Evolutionary conservation across 1,284 basidiomycete species (phyloP), one percentile per base, ranked within the genome.

Genomic region (Leccinum angustisporum): DNA sequence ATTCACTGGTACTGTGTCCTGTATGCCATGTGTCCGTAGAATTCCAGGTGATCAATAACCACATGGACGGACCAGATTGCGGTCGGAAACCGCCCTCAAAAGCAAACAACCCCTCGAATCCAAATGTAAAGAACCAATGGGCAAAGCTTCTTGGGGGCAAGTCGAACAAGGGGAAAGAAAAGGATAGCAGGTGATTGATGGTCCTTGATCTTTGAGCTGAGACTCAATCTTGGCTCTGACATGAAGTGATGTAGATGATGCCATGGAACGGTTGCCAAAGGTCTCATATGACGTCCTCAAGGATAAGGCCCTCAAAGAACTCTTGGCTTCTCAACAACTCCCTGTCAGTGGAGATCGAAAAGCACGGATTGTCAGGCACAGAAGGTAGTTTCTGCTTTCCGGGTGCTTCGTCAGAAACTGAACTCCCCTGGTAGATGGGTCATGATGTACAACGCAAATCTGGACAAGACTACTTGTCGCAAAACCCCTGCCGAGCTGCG

Each of bases 401-500:
- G 25, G n/a, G 11, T 57, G 34, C 16, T 38, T 36, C 38, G 40
- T 8, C 36, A 57, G 56, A 40, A 16, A 58, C 53, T 62, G 16
- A 56, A 43, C 10, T 8, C 10, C 33, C 50, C 30, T 18, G 38
- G 31, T 60, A 90, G 88, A 66, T 91, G 87, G 86, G 80, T 88
- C 0, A 82, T 84, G 69, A 67, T 88, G 46, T 87, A 81, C 68
- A 91, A 91, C 64, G 83, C 88, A 21, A 91, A 91, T 70, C 76
- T 89, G 9, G 90, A 91, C 72, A 82, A 81, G 62, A 77, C 78
- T n/a, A 60, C 67, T 18, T 76, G 80, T 53, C 80, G 87, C 31
- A 83, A 81, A 69, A 77, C 77, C n/a, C 68, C 77, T 51, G 64
- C 71, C 1, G 81, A 83, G 51, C 78, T 91, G 10, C 76, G 79